Base-by-base conservation (phyloP, 2,329 filamentous ascomycete genomes). In the Drechslera avenae region DNA sequence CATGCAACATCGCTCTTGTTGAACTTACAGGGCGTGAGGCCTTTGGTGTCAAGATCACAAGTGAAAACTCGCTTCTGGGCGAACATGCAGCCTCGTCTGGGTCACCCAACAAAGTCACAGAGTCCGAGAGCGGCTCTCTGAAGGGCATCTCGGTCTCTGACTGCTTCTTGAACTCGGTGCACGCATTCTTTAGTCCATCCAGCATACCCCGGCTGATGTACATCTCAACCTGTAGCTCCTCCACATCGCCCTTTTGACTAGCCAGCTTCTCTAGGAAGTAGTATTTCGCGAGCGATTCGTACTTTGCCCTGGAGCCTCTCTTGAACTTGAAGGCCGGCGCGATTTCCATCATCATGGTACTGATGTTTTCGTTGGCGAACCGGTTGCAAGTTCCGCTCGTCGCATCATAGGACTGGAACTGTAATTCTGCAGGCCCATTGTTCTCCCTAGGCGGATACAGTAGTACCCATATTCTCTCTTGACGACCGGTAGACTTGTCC, bases 191-290 rank as follows among this genome's bases (percentile, higher is more conserved):
- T 5, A 42, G 23, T 30, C 12, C 13, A 4, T 33, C 18, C 4
- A 42, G 28, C 12, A 42, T 6, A 19, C 13, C 18, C 17, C 23
- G 32, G 13, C 23, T 33, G 3, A 34, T 9, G 6, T 2, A 3
- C 2, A 34, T 7, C 0, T 30, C n/a, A 9, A 23, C 32, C 18
- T 34, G 21, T 2, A 42, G 39, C 8, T 42, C 21, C 21, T 7
- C 39, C 8, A 7, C n/a, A 12, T 14, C 16, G 16, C 17, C 37
- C 9, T 14, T 28, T 12, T 34, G 1, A 3, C 21, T 16, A 2
- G 18, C 51, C 1, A 57, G 32, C 5, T 23, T 40, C 19, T 40
- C 5, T 0, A 57, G 12, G 14, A 50, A 54, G n/a, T 57, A 55
- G 13, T 52, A 57, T 4, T 37, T 49, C 1, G 48, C 48, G 1